Conservation (phyloP, 345 rosid genomes). For the Schrenkiella parvula region DNA sequence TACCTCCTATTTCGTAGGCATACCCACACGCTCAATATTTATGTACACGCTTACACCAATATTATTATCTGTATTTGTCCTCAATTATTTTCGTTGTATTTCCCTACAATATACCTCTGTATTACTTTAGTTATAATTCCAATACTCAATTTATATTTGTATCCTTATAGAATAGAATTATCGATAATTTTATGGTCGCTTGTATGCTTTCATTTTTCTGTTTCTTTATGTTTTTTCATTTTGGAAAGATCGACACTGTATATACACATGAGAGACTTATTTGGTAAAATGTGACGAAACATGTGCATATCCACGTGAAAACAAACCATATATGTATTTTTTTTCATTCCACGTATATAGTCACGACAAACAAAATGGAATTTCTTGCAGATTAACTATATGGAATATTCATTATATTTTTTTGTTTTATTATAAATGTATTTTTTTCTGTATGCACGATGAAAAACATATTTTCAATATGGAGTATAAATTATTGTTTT, state of each 20-base stretch:
- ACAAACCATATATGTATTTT: constrained; percentile 4
- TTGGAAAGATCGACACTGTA: constrained; percentile 22
- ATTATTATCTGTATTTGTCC: constrained; percentile 36
- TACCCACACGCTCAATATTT: constrained; percentile 33
- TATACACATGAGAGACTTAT: not conserved
- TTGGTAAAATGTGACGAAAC: constrained; percentile 13
- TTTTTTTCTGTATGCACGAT: not conserved
- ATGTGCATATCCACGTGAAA: constrained; percentile 31
- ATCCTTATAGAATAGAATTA: constrained; percentile 5
- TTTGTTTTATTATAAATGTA: not conserved
- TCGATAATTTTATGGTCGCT: constrained; percentile 10
- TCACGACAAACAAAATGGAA: not conserved
- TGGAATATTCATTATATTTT: not conserved
- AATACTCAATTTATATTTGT: not conserved
- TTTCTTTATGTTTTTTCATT: constrained; percentile 19
- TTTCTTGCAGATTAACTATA: not conserved
- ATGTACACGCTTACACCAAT: constrained; percentile 35
- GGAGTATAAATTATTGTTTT: not conserved
- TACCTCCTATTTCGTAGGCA: constrained; percentile 32
- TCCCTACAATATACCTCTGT: not conserved
- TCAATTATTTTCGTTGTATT: constrained; percentile 23
- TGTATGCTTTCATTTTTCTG: constrained; percentile 18
- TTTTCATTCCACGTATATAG: not conserved
- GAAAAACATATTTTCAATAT: not conserved
- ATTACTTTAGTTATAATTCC: not conserved